Evolutionary conservation across 345 rosid genomes (phyloP), one percentile per base, ranked within the genome.

Genomic region (Firmiana major): DNA sequence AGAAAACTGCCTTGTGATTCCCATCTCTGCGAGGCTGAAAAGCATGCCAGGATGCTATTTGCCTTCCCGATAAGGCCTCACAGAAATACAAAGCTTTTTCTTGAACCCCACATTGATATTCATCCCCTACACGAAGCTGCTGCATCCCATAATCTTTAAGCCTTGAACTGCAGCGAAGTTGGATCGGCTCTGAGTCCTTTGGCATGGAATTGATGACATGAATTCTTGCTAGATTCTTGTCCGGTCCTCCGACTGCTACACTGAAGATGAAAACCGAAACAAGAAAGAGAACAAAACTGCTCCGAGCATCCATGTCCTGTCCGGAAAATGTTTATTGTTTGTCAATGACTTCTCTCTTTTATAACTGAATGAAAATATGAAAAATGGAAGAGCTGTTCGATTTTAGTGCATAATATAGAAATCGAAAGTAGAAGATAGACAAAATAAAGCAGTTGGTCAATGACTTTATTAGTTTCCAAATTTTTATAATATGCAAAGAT

Each of bases 21-120:
- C 19, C 38, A 58, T 82, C 85, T 62, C 85, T 63, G 4, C 69
- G 24, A 2, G 80, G 82, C 42, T 82, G 74, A 21, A 28, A 82
- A 3, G 66, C 82, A 75, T 79, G 75, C 80, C 74, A 81, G 21
- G 73, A 74, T 16, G 71, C 81, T 2, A 77, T 26, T 43, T 38
- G 5, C 2, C 12, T 24, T 3, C 26, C 64, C 82, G 77, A 81
- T 4, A 46, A 3, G 1, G 80, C 75, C 34, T 5, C 49, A 38
- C 83, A 80, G 11, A 0, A 22, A 31, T 77, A 10, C 59, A 31
- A 0, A 3, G 11, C 55, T 4, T n/a, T 71, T 68, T 42, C 62
- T 77, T 26, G 2, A 5, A 78, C 80, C 4, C 0, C 38, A 74
- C 74, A 83, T 0, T 42, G 15, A 46, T 80, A 83, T 8, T 46